Evolutionary conservation across 1,284 basidiomycete species (phyloP).

Genomic region (Naganishia cerealis): DNA sequence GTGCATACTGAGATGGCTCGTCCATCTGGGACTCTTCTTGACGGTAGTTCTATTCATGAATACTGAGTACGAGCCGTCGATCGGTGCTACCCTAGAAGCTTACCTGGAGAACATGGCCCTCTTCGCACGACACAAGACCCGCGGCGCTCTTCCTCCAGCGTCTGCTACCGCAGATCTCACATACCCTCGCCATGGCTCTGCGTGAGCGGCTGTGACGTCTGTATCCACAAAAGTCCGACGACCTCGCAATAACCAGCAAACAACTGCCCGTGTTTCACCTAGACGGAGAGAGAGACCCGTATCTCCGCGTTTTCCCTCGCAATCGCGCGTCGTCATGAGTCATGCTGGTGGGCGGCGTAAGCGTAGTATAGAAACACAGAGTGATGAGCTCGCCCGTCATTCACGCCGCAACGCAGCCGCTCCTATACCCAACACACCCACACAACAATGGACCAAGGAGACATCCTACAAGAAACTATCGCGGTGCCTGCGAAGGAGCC

Average conservation of each 20-base stretch:
- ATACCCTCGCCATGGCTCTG: constrained; percentile 30
- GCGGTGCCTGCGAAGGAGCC: constrained; percentile 56
- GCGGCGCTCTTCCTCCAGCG: constrained; percentile 50
- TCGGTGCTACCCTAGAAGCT: constrained; percentile 14
- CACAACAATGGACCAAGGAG: constrained; percentile 10
- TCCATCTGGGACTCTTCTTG: constrained; percentile 47
- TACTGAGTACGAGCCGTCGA: background rate
- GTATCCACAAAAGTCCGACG: too few relatives aligned
- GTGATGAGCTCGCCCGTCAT: background rate
- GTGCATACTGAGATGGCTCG: constrained; percentile 38
- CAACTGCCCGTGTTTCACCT: too few relatives aligned
- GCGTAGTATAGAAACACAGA: background rate
- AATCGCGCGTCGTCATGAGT: constrained; percentile 9
- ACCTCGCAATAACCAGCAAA: too few relatives aligned
- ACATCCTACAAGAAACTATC: constrained; percentile 41
- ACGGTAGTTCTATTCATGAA: constrained; percentile 43
- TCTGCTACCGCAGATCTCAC: constrained; percentile 49
- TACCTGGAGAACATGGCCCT: constrained; percentile 52
- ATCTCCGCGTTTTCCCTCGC: constrained; percentile 1
- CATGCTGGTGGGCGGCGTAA: constrained; percentile 16
- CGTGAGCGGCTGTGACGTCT: too few relatives aligned
- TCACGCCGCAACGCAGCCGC: background rate
- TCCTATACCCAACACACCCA: background rate
- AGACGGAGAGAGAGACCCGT: background rate
- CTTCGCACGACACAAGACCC: constrained; percentile 50